Percentiles rank a stretch among this genome's conserved stretches.
phyloP scores from a whole-genome alignment of 768 basidiomycete species.

The Thelephora aurantiotincta region DNA sequence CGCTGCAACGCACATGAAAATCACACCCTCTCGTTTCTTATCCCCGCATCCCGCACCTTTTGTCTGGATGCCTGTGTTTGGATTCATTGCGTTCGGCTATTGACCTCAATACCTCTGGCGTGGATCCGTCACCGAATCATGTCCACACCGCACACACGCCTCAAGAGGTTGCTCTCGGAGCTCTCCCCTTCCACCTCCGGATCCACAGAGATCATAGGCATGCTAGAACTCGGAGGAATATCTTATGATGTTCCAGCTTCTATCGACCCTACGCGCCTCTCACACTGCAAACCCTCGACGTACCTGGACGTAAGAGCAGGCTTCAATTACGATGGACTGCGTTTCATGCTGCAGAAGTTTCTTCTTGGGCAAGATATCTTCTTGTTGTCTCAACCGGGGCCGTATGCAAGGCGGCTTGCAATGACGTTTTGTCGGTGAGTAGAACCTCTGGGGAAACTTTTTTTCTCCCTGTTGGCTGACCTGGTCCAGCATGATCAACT shows the following conservation, averaged over 20 bases:
- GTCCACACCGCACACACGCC: constrained; percentile 19
- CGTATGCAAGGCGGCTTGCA: constrained; percentile 47
- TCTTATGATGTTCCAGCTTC: constrained; percentile 38
- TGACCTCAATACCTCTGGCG: too few species aligned
- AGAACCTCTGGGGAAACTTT: background rate
- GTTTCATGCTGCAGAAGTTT: constrained; percentile 57
- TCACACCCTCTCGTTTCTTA: too few species aligned
- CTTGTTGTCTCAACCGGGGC: constrained; percentile 51
- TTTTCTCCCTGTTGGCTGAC: background rate
- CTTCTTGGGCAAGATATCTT: constrained; percentile 56
- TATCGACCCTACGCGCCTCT: constrained; percentile 31
- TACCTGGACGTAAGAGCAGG: constrained; percentile 34
- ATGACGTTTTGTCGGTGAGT: constrained; percentile 46
- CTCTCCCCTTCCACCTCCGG: constrained; percentile 20
- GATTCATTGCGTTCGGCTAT: too few species aligned
- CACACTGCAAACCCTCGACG: constrained; percentile 25
- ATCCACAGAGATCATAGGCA: constrained; percentile 28
- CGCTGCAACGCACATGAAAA: too few species aligned
- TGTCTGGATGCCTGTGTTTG: too few species aligned
- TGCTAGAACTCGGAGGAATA: constrained; percentile 41
- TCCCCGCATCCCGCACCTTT: too few species aligned
- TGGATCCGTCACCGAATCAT: background rate
- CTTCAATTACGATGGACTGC: constrained; percentile 41
- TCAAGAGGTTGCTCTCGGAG: constrained; percentile 32
- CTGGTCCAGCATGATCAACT: constrained; percentile 35